Evolutionary conservation across 208 protist species (phyloP), one percentile per base, ranked within the genome.

Genomic region (Leishmania arabica): DNA sequence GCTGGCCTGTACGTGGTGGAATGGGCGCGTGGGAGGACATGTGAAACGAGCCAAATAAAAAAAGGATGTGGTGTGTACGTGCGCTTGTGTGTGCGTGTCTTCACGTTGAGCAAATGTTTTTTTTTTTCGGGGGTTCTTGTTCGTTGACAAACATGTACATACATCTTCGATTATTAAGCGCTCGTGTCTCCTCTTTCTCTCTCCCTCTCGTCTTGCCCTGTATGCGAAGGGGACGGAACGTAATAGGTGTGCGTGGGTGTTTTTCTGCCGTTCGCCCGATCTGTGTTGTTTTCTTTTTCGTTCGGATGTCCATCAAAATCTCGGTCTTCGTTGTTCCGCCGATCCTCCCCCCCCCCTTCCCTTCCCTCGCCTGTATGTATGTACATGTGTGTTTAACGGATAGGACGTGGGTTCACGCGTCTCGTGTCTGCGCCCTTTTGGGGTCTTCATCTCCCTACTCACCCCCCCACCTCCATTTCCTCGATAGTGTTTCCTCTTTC

Each of bases 311-410:
- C 9, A 47, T 47, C 45, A 47, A 0, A 47, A 47, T 47, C 45
- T 47, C 45, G 68, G 24, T 82, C 45, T 82, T 68, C 45, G 24
- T 37, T 79, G n/a, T 15, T 45, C 42, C 42, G 42, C 42, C 42
- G 4, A 40, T 40, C 42, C 40, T 47, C 45, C 45, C 76, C 72
- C 62, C 15, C n/a, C 27, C 13, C n/a, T 68, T 9, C 6, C 19
- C 31, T n/a, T 68, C 4, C 9, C 4, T 40, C n/a, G 27, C n/a
- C 62, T n/a, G 21, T 40, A 27, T 68, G 7, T 11, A 21, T 34
- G 62, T 40, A 17, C 8, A 9, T 68, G n/a, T 68, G 11, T 58
- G 5, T 58, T 17, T 27, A 24, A 58, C 5, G 17, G 54, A 27
- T 15, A 58, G 6, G 54, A 58, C 54, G 54, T 58, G n/a, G 54